Evolutionary conservation across 352 stramenopile species (phyloP).

Genomic region (Phytophthora hibernalis): DNA sequence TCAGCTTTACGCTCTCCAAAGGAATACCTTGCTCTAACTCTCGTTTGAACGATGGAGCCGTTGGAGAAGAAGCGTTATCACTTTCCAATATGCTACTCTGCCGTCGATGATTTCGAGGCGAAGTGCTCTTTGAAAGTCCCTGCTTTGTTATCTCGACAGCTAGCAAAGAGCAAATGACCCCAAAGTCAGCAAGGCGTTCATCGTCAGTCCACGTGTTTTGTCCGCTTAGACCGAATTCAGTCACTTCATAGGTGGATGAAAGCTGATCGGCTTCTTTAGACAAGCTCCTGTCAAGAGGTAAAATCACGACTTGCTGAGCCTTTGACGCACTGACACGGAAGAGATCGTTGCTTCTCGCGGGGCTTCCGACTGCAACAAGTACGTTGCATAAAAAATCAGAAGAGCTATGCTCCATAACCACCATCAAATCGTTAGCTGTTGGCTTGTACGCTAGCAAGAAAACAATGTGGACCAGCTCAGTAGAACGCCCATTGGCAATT

Average conservation of each 20-base stretch:
- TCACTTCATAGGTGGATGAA: conserved; percentile 31
- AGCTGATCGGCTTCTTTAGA: conserved; percentile 28
- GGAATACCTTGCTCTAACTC: conserved; percentile 62
- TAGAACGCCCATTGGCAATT: background rate
- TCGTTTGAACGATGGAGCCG: conserved; percentile 39
- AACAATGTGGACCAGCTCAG: conserved; percentile 15
- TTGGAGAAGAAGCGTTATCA: conserved; percentile 16
- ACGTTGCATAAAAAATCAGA: conserved; percentile 39
- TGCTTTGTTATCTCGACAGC: conserved; percentile 42
- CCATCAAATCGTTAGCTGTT: conserved; percentile 32
- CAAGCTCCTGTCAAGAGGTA: conserved; percentile 36
- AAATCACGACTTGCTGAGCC: conserved; percentile 39
- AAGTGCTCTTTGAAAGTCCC: conserved; percentile 12
- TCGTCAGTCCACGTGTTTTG: conserved; percentile 28
- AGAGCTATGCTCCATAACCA: conserved; percentile 19
- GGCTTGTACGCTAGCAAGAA: conserved; percentile 36
- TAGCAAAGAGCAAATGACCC: conserved; percentile 49
- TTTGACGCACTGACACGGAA: conserved; percentile 32
- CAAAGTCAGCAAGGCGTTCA: conserved; percentile 47
- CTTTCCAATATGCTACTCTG: conserved; percentile 31
- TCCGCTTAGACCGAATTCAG: conserved; percentile 8
- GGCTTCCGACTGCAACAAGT: conserved; percentile 42
- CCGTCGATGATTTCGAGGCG: conserved; percentile 15
- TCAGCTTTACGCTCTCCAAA: conserved; percentile 62
- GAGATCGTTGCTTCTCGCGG: conserved; percentile 40